Evolutionary conservation across 129 eudicot species (phyloP).

Genomic region (Flaveria sonorensis): DNA sequence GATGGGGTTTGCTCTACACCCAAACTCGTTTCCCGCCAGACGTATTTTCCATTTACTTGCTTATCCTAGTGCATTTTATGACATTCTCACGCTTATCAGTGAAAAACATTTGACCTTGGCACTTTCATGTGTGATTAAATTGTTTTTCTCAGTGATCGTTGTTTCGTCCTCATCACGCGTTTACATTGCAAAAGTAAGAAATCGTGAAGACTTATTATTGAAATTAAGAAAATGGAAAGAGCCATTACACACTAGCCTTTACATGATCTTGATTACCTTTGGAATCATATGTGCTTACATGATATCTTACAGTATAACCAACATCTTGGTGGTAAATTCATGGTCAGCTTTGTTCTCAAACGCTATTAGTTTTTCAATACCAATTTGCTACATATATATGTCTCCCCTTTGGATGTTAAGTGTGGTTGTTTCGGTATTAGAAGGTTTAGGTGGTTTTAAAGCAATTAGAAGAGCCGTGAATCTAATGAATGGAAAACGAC

Average conservation of each 20-base stretch:
- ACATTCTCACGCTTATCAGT: not conserved
- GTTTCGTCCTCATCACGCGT: constrained; percentile 23
- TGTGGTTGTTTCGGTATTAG: constrained; percentile 32
- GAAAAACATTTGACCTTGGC: not conserved
- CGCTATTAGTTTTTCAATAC: not conserved
- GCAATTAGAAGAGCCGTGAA: constrained; percentile 31
- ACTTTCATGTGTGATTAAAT: constrained; percentile 2
- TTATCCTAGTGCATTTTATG: constrained; percentile 9
- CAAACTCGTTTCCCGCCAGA: not conserved
- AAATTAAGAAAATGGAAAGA: constrained; percentile 6
- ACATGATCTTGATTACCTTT: constrained; percentile 19
- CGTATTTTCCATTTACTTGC: not conserved
- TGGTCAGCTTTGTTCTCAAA: not conserved
- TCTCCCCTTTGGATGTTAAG: constrained; percentile 30
- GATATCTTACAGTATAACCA: constrained; percentile 8
- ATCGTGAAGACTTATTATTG: not conserved
- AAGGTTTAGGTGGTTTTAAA: constrained; percentile 25
- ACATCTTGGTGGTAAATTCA: not conserved
- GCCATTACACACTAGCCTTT: constrained; percentile 16
- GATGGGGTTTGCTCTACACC: not conserved
- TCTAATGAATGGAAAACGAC: constrained; percentile 20
- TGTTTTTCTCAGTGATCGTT: constrained; percentile 13
- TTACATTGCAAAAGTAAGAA: constrained; percentile 20
- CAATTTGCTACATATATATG: constrained; percentile 16
- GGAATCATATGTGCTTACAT: constrained; percentile 9